These are phyloP conservation scores for Alternaria burnsii DNA, from an alignment of 2,329 filamentous ascomycete genomes.

Conservation along the genomic window DNA sequence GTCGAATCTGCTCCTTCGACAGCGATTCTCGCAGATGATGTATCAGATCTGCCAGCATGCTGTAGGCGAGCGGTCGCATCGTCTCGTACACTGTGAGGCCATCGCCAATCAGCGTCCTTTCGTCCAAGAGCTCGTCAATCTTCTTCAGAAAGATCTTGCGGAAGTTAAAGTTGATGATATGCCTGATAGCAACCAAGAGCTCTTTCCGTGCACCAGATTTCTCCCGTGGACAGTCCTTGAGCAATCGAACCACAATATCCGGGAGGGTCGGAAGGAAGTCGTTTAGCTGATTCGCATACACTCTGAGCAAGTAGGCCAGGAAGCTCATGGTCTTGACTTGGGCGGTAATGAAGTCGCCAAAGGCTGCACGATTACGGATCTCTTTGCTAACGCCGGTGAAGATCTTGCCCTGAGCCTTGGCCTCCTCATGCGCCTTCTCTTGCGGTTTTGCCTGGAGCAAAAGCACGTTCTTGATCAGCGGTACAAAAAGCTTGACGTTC, in stretches of 20 bases:
- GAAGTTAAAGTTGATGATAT: slow-evolving; percentile 99
- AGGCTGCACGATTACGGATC: slow-evolving; percentile 92
- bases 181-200: slow-evolving; percentile 91
- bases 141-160: slow-evolving; percentile 92
- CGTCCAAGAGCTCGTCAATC: slow-evolving; percentile 93
- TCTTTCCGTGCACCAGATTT: slow-evolving; percentile 95
- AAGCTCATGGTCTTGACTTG: slow-evolving; percentile 99
- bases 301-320: slow-evolving; percentile 86
- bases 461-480: slow-evolving; percentile 89
- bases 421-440: slow-evolving; percentile 88
- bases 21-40: slow-evolving; percentile 95
- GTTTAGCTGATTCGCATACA: slow-evolving; percentile 84
- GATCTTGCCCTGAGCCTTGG: slow-evolving; percentile 77
- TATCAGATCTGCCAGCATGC: slow-evolving; percentile 97
- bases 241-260: slow-evolving; percentile 85
- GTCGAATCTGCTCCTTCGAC: slow-evolving; percentile 87
- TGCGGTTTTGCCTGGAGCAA: slow-evolving; percentile 91
- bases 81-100: slow-evolving; percentile 96
- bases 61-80: slow-evolving; percentile 93
- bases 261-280: slow-evolving; percentile 90
- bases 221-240: slow-evolving; percentile 94
- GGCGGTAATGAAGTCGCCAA: slow-evolving; percentile 96
- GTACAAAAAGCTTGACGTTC: slow-evolving; percentile 92
- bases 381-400: slow-evolving; percentile 93
- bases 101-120: slow-evolving; percentile 92